Conservation (phyloP, 192 early-diverging fungal genomes). For the Phycomyces blakesleeanus region DNA sequence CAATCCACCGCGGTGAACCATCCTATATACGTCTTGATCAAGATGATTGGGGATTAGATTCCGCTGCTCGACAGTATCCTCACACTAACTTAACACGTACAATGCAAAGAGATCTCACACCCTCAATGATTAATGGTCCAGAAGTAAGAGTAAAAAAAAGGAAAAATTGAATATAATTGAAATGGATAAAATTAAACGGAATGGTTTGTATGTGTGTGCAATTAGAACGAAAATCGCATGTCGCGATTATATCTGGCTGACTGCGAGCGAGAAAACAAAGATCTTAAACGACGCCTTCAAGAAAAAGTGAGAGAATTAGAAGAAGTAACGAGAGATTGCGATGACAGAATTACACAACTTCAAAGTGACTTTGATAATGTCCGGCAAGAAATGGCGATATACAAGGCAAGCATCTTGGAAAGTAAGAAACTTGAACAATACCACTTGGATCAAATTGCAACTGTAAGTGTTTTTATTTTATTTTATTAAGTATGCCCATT, state of each 20-base stretch:
- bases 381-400: neutral
- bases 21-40: too few species aligned
- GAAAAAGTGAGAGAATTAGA: neutral
- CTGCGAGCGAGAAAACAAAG: neutral
- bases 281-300: neutral
- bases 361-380: neutral
- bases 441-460: conserved; percentile 28
- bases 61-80: too few species aligned
- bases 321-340: neutral
- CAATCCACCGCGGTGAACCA: too few species aligned
- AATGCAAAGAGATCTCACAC: too few species aligned
- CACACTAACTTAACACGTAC: too few species aligned
- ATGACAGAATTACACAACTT: neutral
- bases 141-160: neutral
- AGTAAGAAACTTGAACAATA: neutral
- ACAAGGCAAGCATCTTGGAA: neutral
- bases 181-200: neutral
- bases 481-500: neutral
- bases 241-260: neutral
- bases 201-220: neutral
- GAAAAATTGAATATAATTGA: neutral
- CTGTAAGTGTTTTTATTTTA: conserved; percentile 25
- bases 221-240: conserved; percentile 1
- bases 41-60: too few species aligned
- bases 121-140: too few species aligned